Evolutionary conservation across 2,329 filamentous ascomycete species (phyloP), one percentile per base, ranked within the genome.

Genomic region (Claviceps capensis): DNA sequence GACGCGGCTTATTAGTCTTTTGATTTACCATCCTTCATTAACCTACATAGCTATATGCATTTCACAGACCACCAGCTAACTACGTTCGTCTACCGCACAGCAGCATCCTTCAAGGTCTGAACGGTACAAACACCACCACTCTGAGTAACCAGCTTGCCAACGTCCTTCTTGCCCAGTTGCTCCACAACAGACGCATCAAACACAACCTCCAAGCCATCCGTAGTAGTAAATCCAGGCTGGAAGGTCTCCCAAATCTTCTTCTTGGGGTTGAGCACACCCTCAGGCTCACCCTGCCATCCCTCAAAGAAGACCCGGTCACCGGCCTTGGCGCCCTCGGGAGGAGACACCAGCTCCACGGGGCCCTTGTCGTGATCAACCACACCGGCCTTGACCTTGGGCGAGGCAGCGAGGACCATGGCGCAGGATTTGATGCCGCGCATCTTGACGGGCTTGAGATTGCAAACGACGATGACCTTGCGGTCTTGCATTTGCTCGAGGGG

Each of bases 181-280:
- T 87, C 84, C 38, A 95, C 87, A 46, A 75, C 82, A 45, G 71
- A 77, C 3, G 86, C 86, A 62, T 97, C 86, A 65, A 97, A 98
- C 0, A 78, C 89, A 38, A 95, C 91, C 69, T 90, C 86, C 49
- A 91, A 75, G 47, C 69, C 70, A 7, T 85, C 84, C 1, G 85
- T 95, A 7, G 91, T 98, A 34, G 87, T 95, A 72, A 97, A 97
- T 0, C 91, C 93, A 1, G 90, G 89, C 76, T 97, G 91, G 71
- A 95, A 88, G 9, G 79, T 88, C 77, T 98, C 93, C 90, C 91
- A 97, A 55, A 97, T 75, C 83, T 97, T 97, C 83, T 97, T 98
- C 84, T 98, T 98, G 53, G 93, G 93, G 77, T 97, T 98, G 53
- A 98, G 78, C 49, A 91, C 81, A 56, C 84, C 85, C 77, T 98